phyloP scores from a whole-genome alignment of 2,329 filamentous ascomycete genomes.

The Penicillium sclerotiorum region DNA sequence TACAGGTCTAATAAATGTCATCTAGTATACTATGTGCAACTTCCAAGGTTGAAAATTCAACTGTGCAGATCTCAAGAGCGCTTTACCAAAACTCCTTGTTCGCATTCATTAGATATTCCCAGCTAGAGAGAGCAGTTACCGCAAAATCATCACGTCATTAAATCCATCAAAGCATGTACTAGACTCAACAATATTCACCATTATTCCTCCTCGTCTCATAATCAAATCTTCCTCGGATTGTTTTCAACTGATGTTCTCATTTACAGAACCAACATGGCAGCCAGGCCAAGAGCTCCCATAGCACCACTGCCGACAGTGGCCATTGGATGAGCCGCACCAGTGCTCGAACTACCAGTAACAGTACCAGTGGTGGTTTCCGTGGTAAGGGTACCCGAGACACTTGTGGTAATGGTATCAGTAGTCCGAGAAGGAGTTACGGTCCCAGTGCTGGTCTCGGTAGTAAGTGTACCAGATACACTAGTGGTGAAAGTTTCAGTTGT shows the following conservation, averaged over 20 bases:
- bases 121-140: too few relatives aligned
- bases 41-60: too few relatives aligned
- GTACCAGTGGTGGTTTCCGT: conserved; percentile 10
- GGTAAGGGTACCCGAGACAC: neutral
- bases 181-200: neutral
- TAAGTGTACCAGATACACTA: neutral
- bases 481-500: neutral
- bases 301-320: conserved; percentile 35
- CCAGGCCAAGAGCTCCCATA: conserved; percentile 45
- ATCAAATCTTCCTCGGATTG: neutral
- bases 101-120: too few relatives aligned
- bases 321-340: conserved; percentile 33
- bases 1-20: too few relatives aligned
- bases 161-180: too few relatives aligned
- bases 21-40: too few relatives aligned
- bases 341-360: conserved; percentile 7
- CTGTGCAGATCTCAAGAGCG: too few relatives aligned
- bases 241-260: neutral
- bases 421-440: neutral
- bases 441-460: neutral
- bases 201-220: neutral
- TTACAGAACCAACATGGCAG: conserved; percentile 45
- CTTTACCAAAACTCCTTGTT: too few relatives aligned
- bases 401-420: neutral
- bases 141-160: too few relatives aligned